Evolutionary conservation across 768 basidiomycete genomes (phyloP), one percentile per base, ranked within the genome.

Genomic region (Mycena alexandri): DNA sequence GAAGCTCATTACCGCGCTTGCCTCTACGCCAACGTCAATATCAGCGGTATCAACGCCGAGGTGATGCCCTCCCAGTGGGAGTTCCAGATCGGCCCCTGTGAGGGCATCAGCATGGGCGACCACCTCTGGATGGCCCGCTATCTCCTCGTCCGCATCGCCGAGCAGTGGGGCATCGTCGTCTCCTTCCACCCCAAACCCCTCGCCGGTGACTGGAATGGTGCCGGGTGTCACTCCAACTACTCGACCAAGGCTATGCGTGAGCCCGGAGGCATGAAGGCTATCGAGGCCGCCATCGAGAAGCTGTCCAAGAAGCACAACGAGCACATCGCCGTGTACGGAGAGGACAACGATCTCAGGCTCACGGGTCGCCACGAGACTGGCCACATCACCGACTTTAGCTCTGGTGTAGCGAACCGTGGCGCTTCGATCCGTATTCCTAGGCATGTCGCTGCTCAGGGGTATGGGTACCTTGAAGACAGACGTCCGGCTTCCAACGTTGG

Each of bases 21-120:
- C 79, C 89, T 97, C 60, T 96, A 97, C 78, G 82, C 96, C 62
- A 96, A 96, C 72, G 87, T 99, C 83, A 96, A 95, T 85, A 99
- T 99, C 83, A 95, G 94, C 72, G 98, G 98, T 77, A 98, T 99
- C 84, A 99, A 99, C 79, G 97, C 97, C 67, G 98, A 99, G 83
- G 97, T 99, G 68, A 99, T 99, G 97, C 97, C 98, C 17, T 91
- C 96, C 62, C 98, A 99, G 80, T 99, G 98, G 98, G 98, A 99
- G 84, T 99, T 97, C 93, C 98, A 99, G 82, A 95, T 99, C 73
- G 97, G 98, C 59, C 98, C 98, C 34, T 99, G 97, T 75, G 93
- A 94, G 79, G 98, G 98, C 61, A 98, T 99, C 79, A 86, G 92
- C 66, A 97, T 99, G 95, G 98, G 98, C 73, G 98, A 99, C 80